Conservation (phyloP, 1,139 yeast species). For the Candida glucosophila region DNA sequence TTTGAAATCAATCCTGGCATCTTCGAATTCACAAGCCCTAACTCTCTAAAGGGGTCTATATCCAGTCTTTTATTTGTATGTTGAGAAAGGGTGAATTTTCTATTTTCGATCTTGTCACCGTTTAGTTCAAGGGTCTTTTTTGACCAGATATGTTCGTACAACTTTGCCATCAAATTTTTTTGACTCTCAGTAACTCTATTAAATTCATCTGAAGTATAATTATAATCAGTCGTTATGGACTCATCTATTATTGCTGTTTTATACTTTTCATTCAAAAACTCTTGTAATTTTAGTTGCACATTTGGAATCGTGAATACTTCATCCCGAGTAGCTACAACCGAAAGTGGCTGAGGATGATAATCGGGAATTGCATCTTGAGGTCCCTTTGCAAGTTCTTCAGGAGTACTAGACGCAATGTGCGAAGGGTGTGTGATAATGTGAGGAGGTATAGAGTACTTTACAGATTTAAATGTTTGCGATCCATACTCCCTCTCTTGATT, state of each 20-base stretch:
- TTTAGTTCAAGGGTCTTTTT: slow-evolving; percentile 33
- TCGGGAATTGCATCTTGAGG: slow-evolving; percentile 37
- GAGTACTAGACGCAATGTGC: slow-evolving; percentile 60
- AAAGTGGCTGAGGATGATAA: slow-evolving; percentile 22
- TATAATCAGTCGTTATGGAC: slow-evolving; percentile 21
- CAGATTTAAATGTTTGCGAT: slow-evolving; percentile 26
- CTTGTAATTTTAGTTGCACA: slow-evolving; percentile 33
- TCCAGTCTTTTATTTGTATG: slow-evolving; percentile 28
- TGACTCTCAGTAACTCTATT: slow-evolving; percentile 25
- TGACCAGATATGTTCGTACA: slow-evolving; percentile 23
- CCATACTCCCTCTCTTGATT: slow-evolving; percentile 12
- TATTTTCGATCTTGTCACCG: slow-evolving; percentile 35
- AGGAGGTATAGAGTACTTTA: slow-evolving; percentile 45
- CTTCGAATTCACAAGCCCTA: slow-evolving; percentile 31
- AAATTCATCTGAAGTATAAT: slow-evolving; percentile 27
- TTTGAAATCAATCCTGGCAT: slow-evolving; percentile 26
- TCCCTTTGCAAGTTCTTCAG: slow-evolving; percentile 32
- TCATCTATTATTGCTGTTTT: slow-evolving; percentile 37
- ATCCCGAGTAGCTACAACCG: slow-evolving; percentile 13
- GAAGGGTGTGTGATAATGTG: slow-evolving; percentile 72
- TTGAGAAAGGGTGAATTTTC: slow-evolving; percentile 41
- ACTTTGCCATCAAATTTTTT: slow-evolving; percentile 15
- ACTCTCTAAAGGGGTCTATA: slow-evolving; percentile 32
- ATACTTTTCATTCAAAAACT: slow-evolving; percentile 45
- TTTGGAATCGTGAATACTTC: slow-evolving; percentile 18